Percentiles rank a stretch among this genome's conserved stretches.
Evolutionary conservation across 2,329 filamentous ascomycete genomes (phyloP).

Genomic region (Aspergillus sp.): DNA sequence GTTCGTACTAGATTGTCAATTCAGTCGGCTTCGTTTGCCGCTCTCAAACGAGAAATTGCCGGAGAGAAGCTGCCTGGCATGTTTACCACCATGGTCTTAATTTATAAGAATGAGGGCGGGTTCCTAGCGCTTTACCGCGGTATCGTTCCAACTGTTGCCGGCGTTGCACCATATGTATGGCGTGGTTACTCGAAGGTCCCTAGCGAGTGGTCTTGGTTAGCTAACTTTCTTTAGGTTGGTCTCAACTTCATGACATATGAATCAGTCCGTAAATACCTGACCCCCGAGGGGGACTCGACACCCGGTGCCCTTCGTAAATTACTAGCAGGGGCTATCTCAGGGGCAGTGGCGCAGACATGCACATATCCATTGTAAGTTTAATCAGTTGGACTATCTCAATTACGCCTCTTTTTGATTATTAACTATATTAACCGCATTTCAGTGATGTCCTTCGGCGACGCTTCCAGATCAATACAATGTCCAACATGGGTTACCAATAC

Average conservation of each 20-base stretch:
- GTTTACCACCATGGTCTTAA: slow-evolving; percentile 76
- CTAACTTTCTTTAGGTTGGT: slow-evolving; percentile 63
- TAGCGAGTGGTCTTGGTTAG: neutral
- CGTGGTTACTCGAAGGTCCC: neutral
- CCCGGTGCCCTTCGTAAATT: slow-evolving; percentile 79
- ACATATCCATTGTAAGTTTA: slow-evolving; percentile 89
- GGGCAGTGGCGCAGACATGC: slow-evolving; percentile 92
- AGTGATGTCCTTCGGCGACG: slow-evolving; percentile 89
- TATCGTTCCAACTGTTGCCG: slow-evolving; percentile 89
- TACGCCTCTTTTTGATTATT: neutral
- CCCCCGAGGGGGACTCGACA: slow-evolving; percentile 81
- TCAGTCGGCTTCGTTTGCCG: slow-evolving; percentile 91
- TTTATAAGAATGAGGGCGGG: slow-evolving; percentile 92
- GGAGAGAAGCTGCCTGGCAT: slow-evolving; percentile 76
- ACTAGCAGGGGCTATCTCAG: slow-evolving; percentile 87
- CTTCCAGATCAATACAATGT: slow-evolving; percentile 99
- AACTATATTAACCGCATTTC: slow-evolving; percentile 10
- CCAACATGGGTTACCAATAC: slow-evolving; percentile 95
- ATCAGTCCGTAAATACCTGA: slow-evolving; percentile 77
- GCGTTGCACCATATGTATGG: slow-evolving; percentile 85
- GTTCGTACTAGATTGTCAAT: slow-evolving; percentile 94
- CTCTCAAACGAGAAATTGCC: slow-evolving; percentile 62
- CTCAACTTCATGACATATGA: slow-evolving; percentile 99
- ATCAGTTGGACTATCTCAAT: neutral
- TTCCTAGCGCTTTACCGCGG: slow-evolving; percentile 85